These are phyloP conservation scores for Aspergillus piperis DNA, from an alignment of 2,329 filamentous ascomycete species.

Conservation along the genomic window DNA sequence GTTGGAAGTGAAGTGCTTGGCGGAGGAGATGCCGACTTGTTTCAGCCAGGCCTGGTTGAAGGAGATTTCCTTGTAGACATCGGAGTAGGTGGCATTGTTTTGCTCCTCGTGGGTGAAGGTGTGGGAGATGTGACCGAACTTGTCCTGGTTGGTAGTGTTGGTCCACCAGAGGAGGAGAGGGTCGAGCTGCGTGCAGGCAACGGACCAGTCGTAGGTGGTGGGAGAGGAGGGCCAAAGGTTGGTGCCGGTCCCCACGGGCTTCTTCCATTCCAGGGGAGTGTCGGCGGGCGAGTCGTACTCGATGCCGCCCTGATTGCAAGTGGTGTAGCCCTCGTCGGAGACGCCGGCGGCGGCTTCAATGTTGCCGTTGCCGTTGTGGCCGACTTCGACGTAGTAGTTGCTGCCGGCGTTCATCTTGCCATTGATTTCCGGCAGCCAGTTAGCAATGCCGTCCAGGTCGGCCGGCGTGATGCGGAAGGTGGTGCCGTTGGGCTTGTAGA, in stretches of 20 bases:
- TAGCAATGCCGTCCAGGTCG: slow-evolving; percentile 51
- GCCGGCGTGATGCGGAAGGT: slow-evolving; percentile 53
- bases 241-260: slow-evolving; percentile 54
- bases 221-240: slow-evolving; percentile 52
- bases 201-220: slow-evolving; percentile 51
- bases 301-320: slow-evolving; percentile 43
- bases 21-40: slow-evolving; percentile 53
- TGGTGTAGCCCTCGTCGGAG: slow-evolving; percentile 21
- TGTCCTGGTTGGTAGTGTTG: slow-evolving; percentile 52
- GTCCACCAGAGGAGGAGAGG: slow-evolving; percentile 57
- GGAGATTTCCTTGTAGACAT: slow-evolving; percentile 58
- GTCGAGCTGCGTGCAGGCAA: slow-evolving; percentile 54
- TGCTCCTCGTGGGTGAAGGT: slow-evolving; percentile 63
- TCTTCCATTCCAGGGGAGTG: slow-evolving; percentile 52
- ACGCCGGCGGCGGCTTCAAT: slow-evolving; percentile 40
- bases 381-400: slow-evolving; percentile 55
- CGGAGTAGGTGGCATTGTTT: slow-evolving; percentile 62
- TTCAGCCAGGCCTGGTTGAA: slow-evolving; percentile 63
- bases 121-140: slow-evolving; percentile 62
- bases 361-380: slow-evolving; percentile 59
- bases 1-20: slow-evolving; percentile 52
- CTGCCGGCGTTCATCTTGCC: slow-evolving; percentile 55
- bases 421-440: slow-evolving; percentile 45
- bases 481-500: slow-evolving; percentile 52
- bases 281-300: slow-evolving; percentile 50